Evolutionary conservation across 306 rosid species (phyloP).

Genomic region (Sphenostylis stenocarpa): DNA sequence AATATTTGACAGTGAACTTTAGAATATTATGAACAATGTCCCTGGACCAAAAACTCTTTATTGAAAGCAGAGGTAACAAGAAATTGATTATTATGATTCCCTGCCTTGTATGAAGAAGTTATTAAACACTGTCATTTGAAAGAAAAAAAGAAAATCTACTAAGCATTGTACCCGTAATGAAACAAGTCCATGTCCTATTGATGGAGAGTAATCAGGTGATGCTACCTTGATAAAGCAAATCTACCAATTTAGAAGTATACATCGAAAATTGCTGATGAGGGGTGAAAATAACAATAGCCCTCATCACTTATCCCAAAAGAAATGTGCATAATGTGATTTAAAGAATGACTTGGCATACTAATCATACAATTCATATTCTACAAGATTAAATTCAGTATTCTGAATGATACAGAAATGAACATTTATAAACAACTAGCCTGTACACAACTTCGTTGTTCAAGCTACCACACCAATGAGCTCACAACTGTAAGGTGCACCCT

Average conservation of each 20-base stretch:
- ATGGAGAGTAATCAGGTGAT: neutral
- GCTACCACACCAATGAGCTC: neutral
- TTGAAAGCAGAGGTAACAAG: neutral
- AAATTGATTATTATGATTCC: neutral
- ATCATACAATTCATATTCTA: neutral
- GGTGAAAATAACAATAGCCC: neutral
- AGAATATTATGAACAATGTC: too few relatives aligned
- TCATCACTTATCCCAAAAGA: too few relatives aligned
- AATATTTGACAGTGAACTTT: too few relatives aligned
- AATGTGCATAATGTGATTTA: conserved; percentile 1
- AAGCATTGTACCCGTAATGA: neutral
- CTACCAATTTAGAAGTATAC: neutral
- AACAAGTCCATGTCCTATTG: neutral
- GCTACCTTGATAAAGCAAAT: neutral
- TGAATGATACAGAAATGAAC: neutral
- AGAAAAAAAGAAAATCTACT: neutral
- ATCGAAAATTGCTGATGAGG: neutral
- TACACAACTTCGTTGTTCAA: neutral
- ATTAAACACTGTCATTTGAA: neutral
- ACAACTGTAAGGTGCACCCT: conserved; percentile 11
- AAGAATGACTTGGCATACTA: neutral
- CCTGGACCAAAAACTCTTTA: too few relatives aligned
- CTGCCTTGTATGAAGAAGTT: neutral
- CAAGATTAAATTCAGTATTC: neutral
- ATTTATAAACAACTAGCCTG: neutral